Conservation (phyloP, 352 stramenopile genomes). For the Pythium biforme region DNA sequence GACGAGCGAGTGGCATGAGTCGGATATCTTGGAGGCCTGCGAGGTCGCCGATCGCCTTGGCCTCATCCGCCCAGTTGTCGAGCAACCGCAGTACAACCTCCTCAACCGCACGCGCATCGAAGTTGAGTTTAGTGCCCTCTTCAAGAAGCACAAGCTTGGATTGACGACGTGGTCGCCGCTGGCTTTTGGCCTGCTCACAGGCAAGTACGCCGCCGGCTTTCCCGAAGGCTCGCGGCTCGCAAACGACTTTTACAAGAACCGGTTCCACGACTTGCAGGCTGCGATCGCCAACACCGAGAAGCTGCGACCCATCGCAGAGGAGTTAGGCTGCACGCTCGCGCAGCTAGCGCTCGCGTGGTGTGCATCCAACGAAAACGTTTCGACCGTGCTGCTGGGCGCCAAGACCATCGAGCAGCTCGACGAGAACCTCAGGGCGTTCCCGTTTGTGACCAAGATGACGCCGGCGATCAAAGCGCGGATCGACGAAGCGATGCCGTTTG, state of each 20-base stretch:
- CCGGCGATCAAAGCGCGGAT: slow-evolving; percentile 1
- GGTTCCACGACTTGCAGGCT: not conserved
- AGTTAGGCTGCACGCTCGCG: not conserved
- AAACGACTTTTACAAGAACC: not conserved
- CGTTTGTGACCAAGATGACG: slow-evolving; percentile 1
- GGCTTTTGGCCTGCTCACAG: slow-evolving; percentile 26
- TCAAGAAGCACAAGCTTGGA: slow-evolving; percentile 37
- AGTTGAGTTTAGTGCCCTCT: slow-evolving; percentile 38
- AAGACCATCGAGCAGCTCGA: not conserved
- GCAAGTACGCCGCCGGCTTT: not conserved
- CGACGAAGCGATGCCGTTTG: not conserved
- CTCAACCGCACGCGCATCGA: slow-evolving; percentile 42
- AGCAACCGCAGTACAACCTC: slow-evolving; percentile 57
- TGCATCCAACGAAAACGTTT: not conserved
- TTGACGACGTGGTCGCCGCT: slow-evolving; percentile 20
- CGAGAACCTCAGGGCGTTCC: not conserved
- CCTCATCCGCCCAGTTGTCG: slow-evolving; percentile 27
- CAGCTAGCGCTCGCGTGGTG: not conserved
- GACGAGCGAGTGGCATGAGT: slow-evolving; percentile 42
- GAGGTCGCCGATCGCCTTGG: slow-evolving; percentile 28
- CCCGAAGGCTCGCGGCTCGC: not conserved
- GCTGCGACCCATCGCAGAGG: not conserved
- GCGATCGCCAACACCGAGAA: not conserved
- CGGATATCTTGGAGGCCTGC: slow-evolving; percentile 45
- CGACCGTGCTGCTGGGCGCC: not conserved